phyloP scores from a whole-genome alignment of 257 asterid genomes.

The Solanum arcanum region DNA sequence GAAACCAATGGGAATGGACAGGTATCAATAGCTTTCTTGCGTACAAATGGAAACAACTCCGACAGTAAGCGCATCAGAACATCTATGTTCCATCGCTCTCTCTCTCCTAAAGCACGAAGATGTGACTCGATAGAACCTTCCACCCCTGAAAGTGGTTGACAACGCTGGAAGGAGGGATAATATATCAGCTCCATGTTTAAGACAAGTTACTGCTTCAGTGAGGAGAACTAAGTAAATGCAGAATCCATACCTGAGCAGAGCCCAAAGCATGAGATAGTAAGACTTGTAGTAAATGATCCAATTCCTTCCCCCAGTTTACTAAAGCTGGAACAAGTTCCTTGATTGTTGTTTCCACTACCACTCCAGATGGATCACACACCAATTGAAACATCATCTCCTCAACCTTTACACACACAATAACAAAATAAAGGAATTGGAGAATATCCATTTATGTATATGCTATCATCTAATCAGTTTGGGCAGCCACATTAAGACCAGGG shows the following conservation, averaged over 20 bases:
- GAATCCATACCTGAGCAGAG: slow-evolving; percentile 60
- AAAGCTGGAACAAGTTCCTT: slow-evolving; percentile 87
- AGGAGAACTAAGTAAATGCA: background rate
- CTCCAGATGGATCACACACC: slow-evolving; percentile 91
- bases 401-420: slow-evolving; percentile 35
- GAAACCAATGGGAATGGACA: slow-evolving; percentile 60
- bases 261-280: slow-evolving; percentile 69
- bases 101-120: slow-evolving; percentile 89
- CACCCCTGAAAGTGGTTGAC: slow-evolving; percentile 97
- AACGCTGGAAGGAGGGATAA: slow-evolving; percentile 42
- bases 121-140: slow-evolving; percentile 95
- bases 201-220: background rate
- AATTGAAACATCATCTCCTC: slow-evolving; percentile 98
- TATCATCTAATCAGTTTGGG: slow-evolving; percentile 16
- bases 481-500: slow-evolving; percentile 49
- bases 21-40: slow-evolving; percentile 61
- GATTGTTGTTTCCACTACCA: slow-evolving; percentile 82
- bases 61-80: slow-evolving; percentile 73
- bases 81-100: slow-evolving; percentile 95
- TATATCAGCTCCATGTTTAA: slow-evolving; percentile 14
- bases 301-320: slow-evolving; percentile 77
- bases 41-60: slow-evolving; percentile 63
- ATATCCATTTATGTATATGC: slow-evolving; percentile 7
- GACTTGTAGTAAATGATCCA: slow-evolving; percentile 72
- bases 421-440: slow-evolving; percentile 30